Base-by-base conservation (phyloP, 345 rosid species). In the Reutealis trisperma region DNA sequence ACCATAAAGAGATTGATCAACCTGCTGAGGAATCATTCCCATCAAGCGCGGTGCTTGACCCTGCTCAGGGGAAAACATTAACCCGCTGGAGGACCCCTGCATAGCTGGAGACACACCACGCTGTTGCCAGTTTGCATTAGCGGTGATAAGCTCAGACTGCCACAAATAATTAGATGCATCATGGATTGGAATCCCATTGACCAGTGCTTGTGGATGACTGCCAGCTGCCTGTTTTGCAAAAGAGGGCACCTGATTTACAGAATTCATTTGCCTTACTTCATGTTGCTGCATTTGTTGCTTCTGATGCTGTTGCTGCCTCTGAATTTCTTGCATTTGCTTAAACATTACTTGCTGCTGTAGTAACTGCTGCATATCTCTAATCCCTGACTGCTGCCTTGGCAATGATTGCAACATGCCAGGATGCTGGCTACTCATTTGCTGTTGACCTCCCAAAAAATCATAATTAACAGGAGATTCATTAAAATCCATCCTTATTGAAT, bases 271-370 rank as follows among this genome's bases (percentile, higher is more conserved):
- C 80, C 89, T 86, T 70, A 82, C 78, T 70, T 90, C 92, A 62
- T 83, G 88, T 76, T 83, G 86, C 83, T 79, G 91, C 75, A 81
- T 73, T 64, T 85, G 91, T 67, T 86, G 86, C 78, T 87, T 89
- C 71, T 84, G 86, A 76, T 88, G 81, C 22, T 87, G 89, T 73
- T 88, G 89, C 84, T 89, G 97, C 78, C 93, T 87, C 80, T 93
- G 98, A 71, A 86, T 79, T 55, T 92, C 96, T 70, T 92, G 96
- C 83, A 92, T 83, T 84, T 93, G 93, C 86, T 86, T 93, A 49
- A 79, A 74, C 87, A 93, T 87, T 67, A 85, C 74, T 71, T 92
- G 91, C 74, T 96, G 94, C 80, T 93, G 97, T 54, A 92, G 57
- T 32, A 96, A 83, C 82, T 90, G 83, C 82, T 90, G 97, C 92